phyloP scores from a whole-genome alignment of 2,329 filamentous ascomycete species.

The Aspergillus sp. region DNA sequence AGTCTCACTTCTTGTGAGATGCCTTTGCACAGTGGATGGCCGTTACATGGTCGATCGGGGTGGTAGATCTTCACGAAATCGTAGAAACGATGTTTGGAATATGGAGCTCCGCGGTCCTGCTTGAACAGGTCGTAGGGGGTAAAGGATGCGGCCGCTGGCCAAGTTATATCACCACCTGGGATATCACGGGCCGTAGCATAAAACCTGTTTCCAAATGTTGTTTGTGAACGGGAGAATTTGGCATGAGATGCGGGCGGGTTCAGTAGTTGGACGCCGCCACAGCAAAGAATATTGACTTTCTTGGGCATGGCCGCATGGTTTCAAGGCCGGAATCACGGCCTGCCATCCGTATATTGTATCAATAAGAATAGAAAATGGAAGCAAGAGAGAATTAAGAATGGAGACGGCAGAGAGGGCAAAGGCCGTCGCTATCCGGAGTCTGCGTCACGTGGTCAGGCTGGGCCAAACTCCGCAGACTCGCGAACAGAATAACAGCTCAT shows the following conservation, averaged over 20 bases:
- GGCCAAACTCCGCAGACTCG: neutral
- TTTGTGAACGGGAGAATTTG: constrained; percentile 10
- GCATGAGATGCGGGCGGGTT: constrained; percentile 15
- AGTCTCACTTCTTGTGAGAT: constrained; percentile 59
- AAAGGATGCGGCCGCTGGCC: constrained; percentile 38
- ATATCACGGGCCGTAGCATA: constrained; percentile 30
- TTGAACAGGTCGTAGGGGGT: constrained; percentile 89
- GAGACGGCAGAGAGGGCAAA: neutral
- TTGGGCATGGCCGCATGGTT: constrained; percentile 42
- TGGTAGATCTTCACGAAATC: constrained; percentile 94
- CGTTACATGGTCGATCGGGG: constrained; percentile 60
- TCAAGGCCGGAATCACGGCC: constrained; percentile 14
- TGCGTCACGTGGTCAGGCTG: neutral
- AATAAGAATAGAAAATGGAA: neutral
- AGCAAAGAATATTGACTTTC: constrained; percentile 36
- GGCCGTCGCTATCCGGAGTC: neutral
- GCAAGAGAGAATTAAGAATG: neutral
- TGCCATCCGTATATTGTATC: neutral
- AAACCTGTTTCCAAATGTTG: constrained; percentile 6
- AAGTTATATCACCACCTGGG: constrained; percentile 26
- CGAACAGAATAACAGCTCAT: neutral
- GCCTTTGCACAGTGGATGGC: constrained; percentile 36
- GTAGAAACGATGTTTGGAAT: constrained; percentile 80
- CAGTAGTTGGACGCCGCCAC: constrained; percentile 32
- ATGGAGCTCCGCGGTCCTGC: constrained; percentile 55